A percentile compares a stretch with the other conserved stretches of the same genome.
Evolutionary conservation across 306 rosid genomes (phyloP).

Genomic region (Sphenostylis stenocarpa): DNA sequence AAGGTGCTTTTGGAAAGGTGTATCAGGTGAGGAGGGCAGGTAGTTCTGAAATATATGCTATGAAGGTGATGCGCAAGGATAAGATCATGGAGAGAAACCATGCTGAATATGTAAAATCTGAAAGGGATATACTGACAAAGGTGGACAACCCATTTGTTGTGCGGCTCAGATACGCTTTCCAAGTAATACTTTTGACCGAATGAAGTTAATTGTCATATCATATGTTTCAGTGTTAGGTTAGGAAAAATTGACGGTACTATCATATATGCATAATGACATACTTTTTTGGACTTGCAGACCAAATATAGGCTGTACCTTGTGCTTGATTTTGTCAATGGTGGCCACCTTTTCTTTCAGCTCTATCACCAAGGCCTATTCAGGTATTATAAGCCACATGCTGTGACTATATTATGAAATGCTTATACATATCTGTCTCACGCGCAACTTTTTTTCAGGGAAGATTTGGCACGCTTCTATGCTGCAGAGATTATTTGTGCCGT

Average conservation of each 20-base stretch:
- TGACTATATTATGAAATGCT: slow-evolving; percentile 5
- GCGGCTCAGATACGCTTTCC: slow-evolving; percentile 80
- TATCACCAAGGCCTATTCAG: slow-evolving; percentile 80
- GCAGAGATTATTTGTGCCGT: slow-evolving; percentile 84
- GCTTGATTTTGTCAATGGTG: slow-evolving; percentile 85
- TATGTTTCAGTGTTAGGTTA: not conserved
- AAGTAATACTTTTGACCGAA: slow-evolving; percentile 47
- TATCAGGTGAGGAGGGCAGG: slow-evolving; percentile 77
- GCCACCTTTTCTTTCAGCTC: slow-evolving; percentile 87
- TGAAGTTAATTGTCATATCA: not conserved
- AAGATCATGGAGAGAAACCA: slow-evolving; percentile 77
- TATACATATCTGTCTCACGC: not conserved
- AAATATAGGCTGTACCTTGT: slow-evolving; percentile 77
- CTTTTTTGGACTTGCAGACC: slow-evolving; percentile 51
- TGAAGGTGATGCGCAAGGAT: slow-evolving; percentile 91
- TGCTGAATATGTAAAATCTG: slow-evolving; percentile 76
- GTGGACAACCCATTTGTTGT: slow-evolving; percentile 74
- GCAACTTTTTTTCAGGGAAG: slow-evolving; percentile 62
- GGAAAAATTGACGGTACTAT: not conserved
- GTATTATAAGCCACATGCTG: slow-evolving; percentile 33
- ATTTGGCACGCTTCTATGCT: slow-evolving; percentile 75
- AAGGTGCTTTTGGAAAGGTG: slow-evolving; percentile 85
- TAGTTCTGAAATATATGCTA: slow-evolving; percentile 80
- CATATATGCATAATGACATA: not conserved
- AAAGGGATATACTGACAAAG: slow-evolving; percentile 71